Evolutionary conservation across 1,284 basidiomycete genomes (phyloP).

Genomic region (Lignosus rhinocerotis): DNA sequence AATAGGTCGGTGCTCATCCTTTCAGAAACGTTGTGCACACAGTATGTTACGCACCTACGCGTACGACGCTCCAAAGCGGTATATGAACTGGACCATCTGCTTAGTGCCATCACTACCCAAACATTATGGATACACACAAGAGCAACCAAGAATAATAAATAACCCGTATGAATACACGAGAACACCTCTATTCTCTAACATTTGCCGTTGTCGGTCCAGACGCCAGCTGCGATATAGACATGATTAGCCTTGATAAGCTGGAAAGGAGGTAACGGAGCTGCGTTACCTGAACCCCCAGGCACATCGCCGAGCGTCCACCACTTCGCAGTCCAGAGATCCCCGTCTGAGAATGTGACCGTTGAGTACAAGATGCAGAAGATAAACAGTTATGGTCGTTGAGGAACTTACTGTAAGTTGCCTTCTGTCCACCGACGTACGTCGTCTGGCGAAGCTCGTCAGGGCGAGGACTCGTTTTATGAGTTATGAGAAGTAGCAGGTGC

Average conservation of each 20-base stretch:
- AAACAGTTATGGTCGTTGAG: background rate
- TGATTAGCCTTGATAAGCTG: slow-evolving; percentile 15
- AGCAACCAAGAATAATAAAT: too few relatives aligned
- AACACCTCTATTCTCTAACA: slow-evolving; percentile 35
- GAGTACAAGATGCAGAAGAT: background rate
- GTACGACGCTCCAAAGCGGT: too few relatives aligned
- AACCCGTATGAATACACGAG: background rate
- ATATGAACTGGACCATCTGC: too few relatives aligned
- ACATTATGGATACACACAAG: too few relatives aligned
- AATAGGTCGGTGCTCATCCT: too few relatives aligned
- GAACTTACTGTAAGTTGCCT: slow-evolving; percentile 51
- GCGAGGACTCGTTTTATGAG: background rate
- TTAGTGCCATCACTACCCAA: too few relatives aligned
- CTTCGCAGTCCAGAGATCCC: slow-evolving; percentile 61
- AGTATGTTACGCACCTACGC: too few relatives aligned
- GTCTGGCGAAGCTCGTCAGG: slow-evolving; percentile 14
- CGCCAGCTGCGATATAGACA: slow-evolving; percentile 37
- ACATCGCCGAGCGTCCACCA: slow-evolving; percentile 64
- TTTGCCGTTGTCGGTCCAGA: slow-evolving; percentile 58
- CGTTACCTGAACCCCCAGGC: slow-evolving; percentile 49
- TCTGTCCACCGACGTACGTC: slow-evolving; percentile 50
- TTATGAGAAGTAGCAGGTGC: background rate
- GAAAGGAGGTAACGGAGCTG: background rate
- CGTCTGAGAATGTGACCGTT: slow-evolving; percentile 34
- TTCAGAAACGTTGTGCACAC: too few relatives aligned